phyloP scores from a whole-genome alignment of 257 asterid species.

The Ballota nigra region DNA sequence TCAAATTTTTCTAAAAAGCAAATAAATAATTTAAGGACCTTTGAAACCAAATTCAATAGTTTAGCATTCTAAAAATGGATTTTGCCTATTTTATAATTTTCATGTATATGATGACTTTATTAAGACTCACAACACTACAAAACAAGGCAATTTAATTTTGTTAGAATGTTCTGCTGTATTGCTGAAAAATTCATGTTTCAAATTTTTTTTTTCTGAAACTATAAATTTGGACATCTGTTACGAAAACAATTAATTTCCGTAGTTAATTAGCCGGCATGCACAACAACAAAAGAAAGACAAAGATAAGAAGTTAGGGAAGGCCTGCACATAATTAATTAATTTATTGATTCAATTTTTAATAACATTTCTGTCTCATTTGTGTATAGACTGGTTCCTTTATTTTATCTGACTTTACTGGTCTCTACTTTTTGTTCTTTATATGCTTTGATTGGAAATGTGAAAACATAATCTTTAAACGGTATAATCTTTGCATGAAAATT shows the following conservation, averaged over 20 bases:
- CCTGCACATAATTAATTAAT: conserved; percentile 10
- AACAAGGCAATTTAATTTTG: background rate
- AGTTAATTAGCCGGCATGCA: conserved; percentile 15
- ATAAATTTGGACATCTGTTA: conserved; percentile 1
- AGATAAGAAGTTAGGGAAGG: background rate
- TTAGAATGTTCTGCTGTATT: background rate
- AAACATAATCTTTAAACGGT: background rate
- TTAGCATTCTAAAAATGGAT: too few species aligned
- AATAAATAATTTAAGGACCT: too few species aligned
- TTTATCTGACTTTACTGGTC: background rate
- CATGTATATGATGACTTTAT: too few species aligned
- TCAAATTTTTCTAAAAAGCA: too few species aligned
- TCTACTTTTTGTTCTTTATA: background rate
- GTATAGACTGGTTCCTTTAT: background rate
- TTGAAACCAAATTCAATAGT: too few species aligned
- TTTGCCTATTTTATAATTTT: too few species aligned
- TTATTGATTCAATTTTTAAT: background rate
- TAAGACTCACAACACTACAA: background rate
- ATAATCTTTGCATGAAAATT: background rate
- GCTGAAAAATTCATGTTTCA: background rate
- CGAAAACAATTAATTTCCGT: background rate
- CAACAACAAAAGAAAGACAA: conserved; percentile 7
- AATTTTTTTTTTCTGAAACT: background rate
- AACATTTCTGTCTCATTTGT: background rate
- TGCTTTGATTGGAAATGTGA: background rate